Evolutionary conservation across 2,329 filamentous ascomycete species (phyloP), one percentile per base, ranked within the genome.

Genomic region (Colletotrichum cereale): DNA sequence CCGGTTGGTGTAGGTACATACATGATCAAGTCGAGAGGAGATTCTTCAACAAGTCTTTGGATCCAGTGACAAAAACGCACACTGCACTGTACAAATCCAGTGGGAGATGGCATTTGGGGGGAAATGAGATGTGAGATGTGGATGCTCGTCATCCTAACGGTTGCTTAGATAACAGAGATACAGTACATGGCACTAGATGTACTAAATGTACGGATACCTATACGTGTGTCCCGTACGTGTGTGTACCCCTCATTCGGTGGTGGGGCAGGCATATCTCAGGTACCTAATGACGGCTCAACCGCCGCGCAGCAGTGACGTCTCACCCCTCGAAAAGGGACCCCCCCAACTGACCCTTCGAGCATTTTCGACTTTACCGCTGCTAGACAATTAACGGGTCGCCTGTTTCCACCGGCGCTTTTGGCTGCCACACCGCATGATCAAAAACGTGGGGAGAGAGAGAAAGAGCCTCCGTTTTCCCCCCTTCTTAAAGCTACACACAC

Each of bases 291-390:
- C 68, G 34, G 65, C 56, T 58, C 42, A 55, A 24, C 21, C 65
- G 48, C 42, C 36, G 16, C 58, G 68, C 68, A 63, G 65, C 68
- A 71, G 65, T 71, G 68, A 71, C 68, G 68, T 71, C 68, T 71
- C 57, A 34, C 12, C 38, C 26, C 26, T 31, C 48, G 56, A 66
- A 21, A 62, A 57, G 57, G 21, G 0, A 48, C 21, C 34, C 56
- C 21, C 34, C 56, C 29, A 24, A 36, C 42, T 24, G 58, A 48
- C 58, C 60, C 48, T 52, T 57, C 36, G 34, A 29, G 38, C 50
- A 55, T 69, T 60, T 66, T 34, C 29, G 42, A 52, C 58, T 26
- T 68, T 63, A 56, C 68, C 68, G 68, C 65, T 68, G 44, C 36
- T 48, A 58, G 34, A 38, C 58, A 71, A 63, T 63, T 63, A 68